Conservation (phyloP, 768 basidiomycete genomes). For the Hortiboletus flavorubellus region DNA sequence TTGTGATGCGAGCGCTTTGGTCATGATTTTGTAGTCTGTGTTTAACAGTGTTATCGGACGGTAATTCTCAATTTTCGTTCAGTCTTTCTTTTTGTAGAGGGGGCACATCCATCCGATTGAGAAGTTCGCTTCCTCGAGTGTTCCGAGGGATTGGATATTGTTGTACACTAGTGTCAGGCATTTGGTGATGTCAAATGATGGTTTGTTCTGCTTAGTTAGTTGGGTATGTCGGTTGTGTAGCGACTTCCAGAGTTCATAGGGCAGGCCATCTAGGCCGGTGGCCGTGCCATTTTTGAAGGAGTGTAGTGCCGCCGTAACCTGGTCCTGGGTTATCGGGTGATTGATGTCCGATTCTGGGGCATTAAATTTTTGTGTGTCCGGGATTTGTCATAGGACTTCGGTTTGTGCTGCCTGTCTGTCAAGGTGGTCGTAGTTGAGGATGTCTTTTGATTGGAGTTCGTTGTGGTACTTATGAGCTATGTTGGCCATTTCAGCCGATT, state of each 20-base stretch:
- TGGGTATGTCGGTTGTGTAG: background rate
- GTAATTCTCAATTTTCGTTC: slow-evolving; percentile 14
- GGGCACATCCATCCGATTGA: background rate
- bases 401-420: too few relatives aligned
- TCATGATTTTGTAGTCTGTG: slow-evolving; percentile 33
- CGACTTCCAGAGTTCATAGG: background rate
- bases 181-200: background rate
- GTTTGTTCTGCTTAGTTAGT: background rate
- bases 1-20: slow-evolving; percentile 19
- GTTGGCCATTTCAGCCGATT: too few relatives aligned
- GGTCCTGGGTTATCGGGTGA: too few relatives aligned
- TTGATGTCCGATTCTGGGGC: too few relatives aligned
- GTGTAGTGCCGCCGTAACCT: background rate
- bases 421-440: too few relatives aligned
- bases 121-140: background rate
- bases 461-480: too few relatives aligned
- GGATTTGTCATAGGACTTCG: too few relatives aligned
- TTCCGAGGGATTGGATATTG: background rate
- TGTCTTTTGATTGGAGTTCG: too few relatives aligned
- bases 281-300: background rate
- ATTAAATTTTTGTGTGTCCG: too few relatives aligned
- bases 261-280: background rate
- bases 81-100: background rate
- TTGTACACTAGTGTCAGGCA: background rate
- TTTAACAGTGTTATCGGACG: slow-evolving; percentile 37